Percentiles rank a stretch among this genome's conserved stretches.
These are phyloP conservation scores for Madurella fahalii DNA, from an alignment of 2,329 filamentous ascomycete species.

Conservation along the genomic window DNA sequence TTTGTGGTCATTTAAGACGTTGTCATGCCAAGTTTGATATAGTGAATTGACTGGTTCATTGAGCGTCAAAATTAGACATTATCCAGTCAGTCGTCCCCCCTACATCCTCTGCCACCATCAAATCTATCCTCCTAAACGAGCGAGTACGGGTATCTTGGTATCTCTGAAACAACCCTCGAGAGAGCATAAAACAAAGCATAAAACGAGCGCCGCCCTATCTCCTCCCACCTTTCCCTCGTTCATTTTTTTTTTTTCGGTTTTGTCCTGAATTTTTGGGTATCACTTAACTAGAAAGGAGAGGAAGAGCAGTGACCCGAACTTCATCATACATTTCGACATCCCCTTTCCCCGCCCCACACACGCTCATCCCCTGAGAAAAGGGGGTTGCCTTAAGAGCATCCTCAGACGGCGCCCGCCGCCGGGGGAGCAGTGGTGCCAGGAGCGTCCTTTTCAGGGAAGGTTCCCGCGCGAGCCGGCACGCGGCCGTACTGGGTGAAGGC, in stretches of 20 bases:
- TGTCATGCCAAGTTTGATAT: too few species aligned
- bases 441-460: conserved; percentile 44
- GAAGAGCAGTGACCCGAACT: not conserved
- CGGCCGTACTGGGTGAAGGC: conserved; percentile 54
- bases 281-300: not conserved
- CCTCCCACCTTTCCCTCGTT: too few species aligned
- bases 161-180: not conserved
- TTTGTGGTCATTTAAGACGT: too few species aligned
- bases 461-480: conserved; percentile 38
- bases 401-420: not conserved
- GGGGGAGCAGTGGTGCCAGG: conserved; percentile 3
- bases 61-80: conserved; percentile 11
- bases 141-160: conserved; percentile 9
- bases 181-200: not conserved
- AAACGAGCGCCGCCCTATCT: not conserved
- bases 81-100: not conserved
- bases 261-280: not conserved
- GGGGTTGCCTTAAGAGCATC: too few species aligned
- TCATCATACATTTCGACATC: not conserved
- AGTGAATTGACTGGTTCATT: not conserved
- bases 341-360: too few species aligned
- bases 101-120: not conserved
- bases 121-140: conserved; percentile 6
- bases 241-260: too few species aligned
- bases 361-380: too few species aligned